These are phyloP conservation scores for Smallanthus sonchifolius DNA, from an alignment of 129 eudicot species.

Conservation along the genomic window DNA sequence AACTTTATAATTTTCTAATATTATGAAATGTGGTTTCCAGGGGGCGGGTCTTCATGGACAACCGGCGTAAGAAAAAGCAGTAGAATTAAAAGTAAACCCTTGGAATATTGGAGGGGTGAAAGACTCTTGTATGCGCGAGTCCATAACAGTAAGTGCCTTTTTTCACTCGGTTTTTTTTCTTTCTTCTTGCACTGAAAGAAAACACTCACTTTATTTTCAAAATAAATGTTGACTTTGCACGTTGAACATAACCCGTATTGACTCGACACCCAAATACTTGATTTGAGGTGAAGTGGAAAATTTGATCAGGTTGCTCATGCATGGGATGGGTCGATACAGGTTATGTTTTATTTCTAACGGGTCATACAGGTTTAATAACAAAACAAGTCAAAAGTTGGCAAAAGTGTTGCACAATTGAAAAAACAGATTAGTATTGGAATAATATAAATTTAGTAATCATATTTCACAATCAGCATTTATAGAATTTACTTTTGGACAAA, in stretches of 20 bases:
- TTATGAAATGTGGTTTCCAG: constrained; percentile 35
- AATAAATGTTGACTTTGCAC: background rate
- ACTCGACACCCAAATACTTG: background rate
- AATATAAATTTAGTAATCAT: background rate
- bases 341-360: background rate
- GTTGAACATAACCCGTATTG: background rate
- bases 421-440: background rate
- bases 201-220: background rate
- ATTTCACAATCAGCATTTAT: background rate
- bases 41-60: constrained; percentile 54
- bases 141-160: constrained; percentile 52
- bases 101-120: constrained; percentile 94
- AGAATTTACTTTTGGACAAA: background rate
- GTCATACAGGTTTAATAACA: background rate
- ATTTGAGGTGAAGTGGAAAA: background rate
- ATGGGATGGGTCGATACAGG: background rate
- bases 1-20: background rate
- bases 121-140: constrained; percentile 69
- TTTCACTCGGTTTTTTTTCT: background rate
- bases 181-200: background rate
- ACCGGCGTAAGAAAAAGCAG: constrained; percentile 78
- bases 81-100: constrained; percentile 71
- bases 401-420: background rate
- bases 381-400: background rate
- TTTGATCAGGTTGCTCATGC: background rate